Conservation (phyloP, 2,329 filamentous ascomycete species). For the Daldinia sp. region DNA sequence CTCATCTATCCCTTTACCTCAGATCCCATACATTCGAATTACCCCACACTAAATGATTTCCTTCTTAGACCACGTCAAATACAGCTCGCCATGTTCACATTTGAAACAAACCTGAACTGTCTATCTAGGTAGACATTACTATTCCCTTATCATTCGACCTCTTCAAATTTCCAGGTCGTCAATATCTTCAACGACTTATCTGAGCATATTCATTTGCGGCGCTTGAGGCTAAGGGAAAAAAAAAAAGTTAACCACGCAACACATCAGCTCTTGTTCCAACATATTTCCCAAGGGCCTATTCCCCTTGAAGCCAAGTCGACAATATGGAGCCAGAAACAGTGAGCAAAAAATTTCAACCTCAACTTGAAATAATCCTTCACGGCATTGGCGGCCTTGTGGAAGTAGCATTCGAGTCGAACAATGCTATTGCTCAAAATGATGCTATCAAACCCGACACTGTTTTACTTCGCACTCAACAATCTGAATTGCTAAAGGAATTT, state of each 20-base stretch:
- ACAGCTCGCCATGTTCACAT: neutral
- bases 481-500: slow-evolving; percentile 25
- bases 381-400: slow-evolving; percentile 34
- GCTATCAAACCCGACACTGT: neutral
- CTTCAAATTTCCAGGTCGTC: neutral
- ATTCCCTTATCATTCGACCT: neutral
- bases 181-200: neutral
- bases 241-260: neutral
- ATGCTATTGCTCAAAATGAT: neutral
- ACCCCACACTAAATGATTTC: neutral
- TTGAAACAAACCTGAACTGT: neutral
- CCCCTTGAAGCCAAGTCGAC: neutral
- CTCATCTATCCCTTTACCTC: neutral
- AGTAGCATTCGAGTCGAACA: slow-evolving; percentile 15
- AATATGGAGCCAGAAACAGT: neutral
- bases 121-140: no score
- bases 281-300: neutral
- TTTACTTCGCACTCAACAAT: slow-evolving; percentile 23
- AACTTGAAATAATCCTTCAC: slow-evolving; percentile 26
- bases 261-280: no score
- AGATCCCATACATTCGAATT: neutral
- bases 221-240: no score
- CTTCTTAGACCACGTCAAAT: neutral
- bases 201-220: neutral
- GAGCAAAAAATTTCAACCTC: slow-evolving; percentile 9